Base-by-base conservation (phyloP, 2,329 filamentous ascomycete genomes). In the Stemphylium lycopersici region DNA sequence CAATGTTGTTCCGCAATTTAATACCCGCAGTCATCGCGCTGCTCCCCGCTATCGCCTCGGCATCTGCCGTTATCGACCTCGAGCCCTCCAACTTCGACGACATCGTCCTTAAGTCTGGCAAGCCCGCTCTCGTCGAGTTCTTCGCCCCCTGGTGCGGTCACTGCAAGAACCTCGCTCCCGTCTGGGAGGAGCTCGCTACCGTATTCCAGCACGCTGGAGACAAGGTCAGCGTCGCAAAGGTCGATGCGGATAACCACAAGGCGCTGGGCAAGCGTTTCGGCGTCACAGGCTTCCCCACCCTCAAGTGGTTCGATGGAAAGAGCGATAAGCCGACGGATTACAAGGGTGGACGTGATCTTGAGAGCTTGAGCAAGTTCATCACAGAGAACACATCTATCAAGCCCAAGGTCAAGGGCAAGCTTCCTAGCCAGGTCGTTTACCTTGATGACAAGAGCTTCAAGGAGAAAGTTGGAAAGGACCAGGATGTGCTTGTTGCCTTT, bases 71-170 rank as follows among this genome's bases (percentile, higher is more conserved):
- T 61, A 82, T 96, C 68, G 93, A 98, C 77, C 88, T 99, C 58
- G 87, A 90, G 56, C 92, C 93, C 51, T 81, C 82, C 69, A 99
- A 97, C 82, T 99, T 99, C 76, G 93, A 98, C 81, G 80, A 88
- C 42, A 83, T 96, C 50, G 91, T 96, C 61, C 83, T 96, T 56
- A 87, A 96, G 76, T 93, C 90, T 40, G 92, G 92, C 77, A 98
- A 96, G 82, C 93, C 95, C 38, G 93, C 95, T 0, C 87, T 99
- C 22, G 92, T 98, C 68, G 93, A 98, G 77, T 99, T 99, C 85
- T 98, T 96, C 74, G 95, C 95, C 31, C 93, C 93, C 20, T 99
- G 95, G 95, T 99, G 95, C 73, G 96, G 95, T 29, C 95, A 99
- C 84, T 99, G 95, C 91, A 98, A 98, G 85, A 96, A 81, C 72